Percentiles rank a stretch among this genome's conserved stretches.
Conservation (phyloP, 108 stramenopile genomes). For the Conticribra weissflogii region DNA sequence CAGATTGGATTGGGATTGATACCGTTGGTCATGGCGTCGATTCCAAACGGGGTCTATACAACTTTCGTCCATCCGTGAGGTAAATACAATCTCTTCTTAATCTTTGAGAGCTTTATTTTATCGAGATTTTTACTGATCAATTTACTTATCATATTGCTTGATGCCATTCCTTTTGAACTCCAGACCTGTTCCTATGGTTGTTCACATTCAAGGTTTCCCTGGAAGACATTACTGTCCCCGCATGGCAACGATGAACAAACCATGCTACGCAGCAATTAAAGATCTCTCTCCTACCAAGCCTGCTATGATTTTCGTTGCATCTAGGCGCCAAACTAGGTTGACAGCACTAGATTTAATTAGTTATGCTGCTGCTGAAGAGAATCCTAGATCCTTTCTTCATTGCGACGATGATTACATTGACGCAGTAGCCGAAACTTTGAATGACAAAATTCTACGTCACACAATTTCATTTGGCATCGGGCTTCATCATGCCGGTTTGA, state of each 20-base stretch:
- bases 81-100: background rate
- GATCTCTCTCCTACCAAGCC: conserved; percentile 93
- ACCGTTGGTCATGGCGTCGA: conserved; percentile 42
- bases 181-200: conserved; percentile 90
- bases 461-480: conserved; percentile 97
- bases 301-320: conserved; percentile 93
- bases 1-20: conserved; percentile 97
- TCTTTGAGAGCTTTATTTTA: background rate
- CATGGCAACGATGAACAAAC: conserved; percentile 99
- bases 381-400: conserved; percentile 77
- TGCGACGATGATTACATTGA: conserved; percentile 80
- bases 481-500: conserved; percentile 96
- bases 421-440: conserved; percentile 59
- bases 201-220: conserved; percentile 96
- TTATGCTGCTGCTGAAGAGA: conserved; percentile 84
- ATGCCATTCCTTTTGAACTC: background rate
- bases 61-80: conserved; percentile 95
- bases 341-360: conserved; percentile 95
- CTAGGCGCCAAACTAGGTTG: conserved; percentile 92
- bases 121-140: background rate
- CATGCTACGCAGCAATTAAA: conserved; percentile 96
- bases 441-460: conserved; percentile 92
- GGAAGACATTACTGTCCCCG: conserved; percentile 93
- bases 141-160: too few relatives aligned
- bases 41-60: conserved; percentile 81